phyloP scores from a whole-genome alignment of 2,329 filamentous ascomycete species.

The Trichoderma brevicompactum region DNA sequence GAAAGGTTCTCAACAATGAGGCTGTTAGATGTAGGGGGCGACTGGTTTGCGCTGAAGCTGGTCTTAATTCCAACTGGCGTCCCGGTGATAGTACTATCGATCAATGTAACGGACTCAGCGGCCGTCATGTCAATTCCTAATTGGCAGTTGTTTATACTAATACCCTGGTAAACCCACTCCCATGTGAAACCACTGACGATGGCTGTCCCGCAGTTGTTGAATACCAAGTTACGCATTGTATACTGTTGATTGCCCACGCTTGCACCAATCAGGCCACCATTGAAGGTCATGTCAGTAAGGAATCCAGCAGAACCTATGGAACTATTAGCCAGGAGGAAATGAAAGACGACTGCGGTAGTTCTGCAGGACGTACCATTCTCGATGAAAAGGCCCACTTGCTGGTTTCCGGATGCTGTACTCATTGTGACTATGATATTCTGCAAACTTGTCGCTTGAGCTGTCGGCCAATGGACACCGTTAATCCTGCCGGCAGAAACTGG shows the following conservation, averaged over 20 bases:
- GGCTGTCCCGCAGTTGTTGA: slow-evolving; percentile 66
- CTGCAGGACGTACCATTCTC: neutral
- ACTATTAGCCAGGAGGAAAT: slow-evolving; percentile 25
- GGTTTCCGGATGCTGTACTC: slow-evolving; percentile 28
- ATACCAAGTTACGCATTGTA: slow-evolving; percentile 68
- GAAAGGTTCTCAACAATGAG: slow-evolving; percentile 22
- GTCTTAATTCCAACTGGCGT: slow-evolving; percentile 16
- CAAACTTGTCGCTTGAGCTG: slow-evolving; percentile 61
- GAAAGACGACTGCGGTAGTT: neutral
- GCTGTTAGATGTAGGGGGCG: neutral
- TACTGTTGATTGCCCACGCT: slow-evolving; percentile 66
- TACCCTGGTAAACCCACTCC: slow-evolving; percentile 55
- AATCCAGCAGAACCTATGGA: slow-evolving; percentile 47
- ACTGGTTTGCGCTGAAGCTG: neutral
- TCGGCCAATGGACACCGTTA: slow-evolving; percentile 64
- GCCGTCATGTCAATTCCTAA: slow-evolving; percentile 10
- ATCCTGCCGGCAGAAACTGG: slow-evolving; percentile 36
- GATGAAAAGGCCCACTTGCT: slow-evolving; percentile 5
- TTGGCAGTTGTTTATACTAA: slow-evolving; percentile 18
- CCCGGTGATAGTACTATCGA: slow-evolving; percentile 9
- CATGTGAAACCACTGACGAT: slow-evolving; percentile 75
- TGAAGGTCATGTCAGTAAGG: slow-evolving; percentile 65
- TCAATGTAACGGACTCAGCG: slow-evolving; percentile 12
- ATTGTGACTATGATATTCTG: slow-evolving; percentile 57
- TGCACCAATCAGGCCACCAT: slow-evolving; percentile 59